Conservation (phyloP, 768 basidiomycete species). For the Rhizopogon rudus region DNA sequence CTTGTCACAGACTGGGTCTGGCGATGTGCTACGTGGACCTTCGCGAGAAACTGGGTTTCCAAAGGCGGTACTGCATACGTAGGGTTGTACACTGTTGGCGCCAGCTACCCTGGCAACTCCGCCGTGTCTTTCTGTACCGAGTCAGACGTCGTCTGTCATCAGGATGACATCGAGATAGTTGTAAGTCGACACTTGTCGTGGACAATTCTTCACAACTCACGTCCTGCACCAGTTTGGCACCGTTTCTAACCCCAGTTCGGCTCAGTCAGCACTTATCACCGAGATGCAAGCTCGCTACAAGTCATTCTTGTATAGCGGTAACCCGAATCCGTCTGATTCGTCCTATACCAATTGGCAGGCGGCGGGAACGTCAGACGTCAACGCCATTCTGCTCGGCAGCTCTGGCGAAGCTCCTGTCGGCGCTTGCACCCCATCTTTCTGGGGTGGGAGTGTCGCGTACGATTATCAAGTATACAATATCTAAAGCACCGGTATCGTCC, state of each 20-base stretch:
- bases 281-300: constrained; percentile 70
- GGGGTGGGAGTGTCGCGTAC: constrained; percentile 59
- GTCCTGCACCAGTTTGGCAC: constrained; percentile 42
- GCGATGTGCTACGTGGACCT: constrained; percentile 68
- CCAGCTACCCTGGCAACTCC: constrained; percentile 68
- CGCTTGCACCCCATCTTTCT: constrained; percentile 62
- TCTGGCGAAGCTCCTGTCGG: constrained; percentile 45
- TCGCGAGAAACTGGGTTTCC: constrained; percentile 62
- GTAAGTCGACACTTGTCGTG: constrained; percentile 34
- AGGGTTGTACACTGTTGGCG: constrained; percentile 58
- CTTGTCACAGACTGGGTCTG: constrained; percentile 68
- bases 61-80: constrained; percentile 65
- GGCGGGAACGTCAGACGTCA: constrained; percentile 46
- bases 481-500: constrained; percentile 15
- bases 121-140: constrained; percentile 50
- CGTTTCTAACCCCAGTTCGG: constrained; percentile 44
- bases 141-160: constrained; percentile 62
- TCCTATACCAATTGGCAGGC: constrained; percentile 45
- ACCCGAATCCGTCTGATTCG: constrained; percentile 52
- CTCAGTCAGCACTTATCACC: constrained; percentile 52
- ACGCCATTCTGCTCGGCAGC: constrained; percentile 59
- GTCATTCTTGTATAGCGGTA: constrained; percentile 56
- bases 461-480: constrained; percentile 66
- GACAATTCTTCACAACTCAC: constrained; percentile 2
- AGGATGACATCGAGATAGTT: constrained; percentile 79